Percentiles rank a stretch among this genome's conserved stretches.
These are phyloP conservation scores for Eucalyptus guilfoylei DNA, from an alignment of 345 rosid genomes.

Conservation along the genomic window DNA sequence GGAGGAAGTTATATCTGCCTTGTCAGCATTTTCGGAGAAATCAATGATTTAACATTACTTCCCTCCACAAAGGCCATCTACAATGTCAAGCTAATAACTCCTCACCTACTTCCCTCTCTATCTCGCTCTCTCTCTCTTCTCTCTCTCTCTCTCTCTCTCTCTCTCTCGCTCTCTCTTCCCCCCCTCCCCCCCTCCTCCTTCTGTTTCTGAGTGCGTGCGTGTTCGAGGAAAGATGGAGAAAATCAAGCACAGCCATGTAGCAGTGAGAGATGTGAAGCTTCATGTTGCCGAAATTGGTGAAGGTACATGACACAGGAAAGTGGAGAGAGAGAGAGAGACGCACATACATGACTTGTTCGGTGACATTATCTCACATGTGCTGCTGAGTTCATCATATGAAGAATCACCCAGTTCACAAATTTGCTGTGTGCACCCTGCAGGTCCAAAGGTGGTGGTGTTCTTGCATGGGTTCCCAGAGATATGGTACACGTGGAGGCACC, in stretches of 20 bases:
- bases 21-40: background rate
- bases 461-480: constrained; percentile 37
- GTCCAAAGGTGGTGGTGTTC: constrained; percentile 15
- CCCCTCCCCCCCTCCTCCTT: background rate
- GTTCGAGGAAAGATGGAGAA: constrained; percentile 11
- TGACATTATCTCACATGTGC: background rate
- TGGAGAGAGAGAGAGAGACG: background rate
- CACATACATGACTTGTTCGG: background rate
- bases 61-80: background rate
- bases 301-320: constrained; percentile 1
- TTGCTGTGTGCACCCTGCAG: background rate
- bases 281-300: constrained; percentile 43
- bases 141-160: background rate
- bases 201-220: background rate
- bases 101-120: background rate
- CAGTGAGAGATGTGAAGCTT: constrained; percentile 28
- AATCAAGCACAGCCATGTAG: constrained; percentile 27
- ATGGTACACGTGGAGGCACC: constrained; percentile 42
- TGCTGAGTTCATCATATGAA: background rate
- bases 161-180: background rate
- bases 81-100: background rate
- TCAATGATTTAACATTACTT: background rate
- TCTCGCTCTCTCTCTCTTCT: background rate
- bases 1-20: background rate
- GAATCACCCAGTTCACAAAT: background rate